Evolutionary conservation across 805 yeast genomes (phyloP).

Genomic region (Debaryomyces castellii): DNA sequence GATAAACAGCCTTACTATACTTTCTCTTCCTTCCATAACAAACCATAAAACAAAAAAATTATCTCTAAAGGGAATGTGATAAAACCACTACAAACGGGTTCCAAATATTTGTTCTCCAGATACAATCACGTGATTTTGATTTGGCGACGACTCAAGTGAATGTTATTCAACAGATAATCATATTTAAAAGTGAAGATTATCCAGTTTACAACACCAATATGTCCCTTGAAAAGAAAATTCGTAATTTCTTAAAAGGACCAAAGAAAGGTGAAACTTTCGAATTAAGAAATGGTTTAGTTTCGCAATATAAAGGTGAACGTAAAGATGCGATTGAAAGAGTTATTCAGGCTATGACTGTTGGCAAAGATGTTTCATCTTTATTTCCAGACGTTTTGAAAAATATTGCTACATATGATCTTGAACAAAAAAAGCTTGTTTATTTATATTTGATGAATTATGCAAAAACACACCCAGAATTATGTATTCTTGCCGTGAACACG

Average conservation of each 20-base stretch:
- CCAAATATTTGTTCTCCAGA: neutral
- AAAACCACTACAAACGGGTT: no score
- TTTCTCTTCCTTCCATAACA: constrained; percentile 11
- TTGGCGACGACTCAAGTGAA: neutral
- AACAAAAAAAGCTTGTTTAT: constrained; percentile 94
- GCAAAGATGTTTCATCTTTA: constrained; percentile 90
- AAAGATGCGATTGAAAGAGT: constrained; percentile 97
- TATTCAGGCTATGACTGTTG: constrained; percentile 97
- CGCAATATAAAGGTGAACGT: constrained; percentile 91
- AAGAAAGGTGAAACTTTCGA: constrained; percentile 82
- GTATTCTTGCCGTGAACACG: constrained; percentile 94
- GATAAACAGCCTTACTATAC: neutral
- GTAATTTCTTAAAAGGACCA: constrained; percentile 44
- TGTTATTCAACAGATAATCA: neutral
- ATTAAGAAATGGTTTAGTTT: constrained; percentile 83
- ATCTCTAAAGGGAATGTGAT: no score
- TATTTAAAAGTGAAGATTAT: neutral
- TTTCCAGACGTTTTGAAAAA: constrained; percentile 96
- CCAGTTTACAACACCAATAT: constrained; percentile 11
- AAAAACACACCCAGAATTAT: constrained; percentile 90
- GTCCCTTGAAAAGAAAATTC: constrained; percentile 45
- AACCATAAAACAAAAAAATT: neutral
- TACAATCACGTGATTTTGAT: neutral
- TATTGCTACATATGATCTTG: constrained; percentile 94
- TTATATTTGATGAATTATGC: constrained; percentile 96